These are phyloP conservation scores for Hypoxylon trugodes DNA, from an alignment of 495 filamentous ascomycete species.

Conservation along the genomic window DNA sequence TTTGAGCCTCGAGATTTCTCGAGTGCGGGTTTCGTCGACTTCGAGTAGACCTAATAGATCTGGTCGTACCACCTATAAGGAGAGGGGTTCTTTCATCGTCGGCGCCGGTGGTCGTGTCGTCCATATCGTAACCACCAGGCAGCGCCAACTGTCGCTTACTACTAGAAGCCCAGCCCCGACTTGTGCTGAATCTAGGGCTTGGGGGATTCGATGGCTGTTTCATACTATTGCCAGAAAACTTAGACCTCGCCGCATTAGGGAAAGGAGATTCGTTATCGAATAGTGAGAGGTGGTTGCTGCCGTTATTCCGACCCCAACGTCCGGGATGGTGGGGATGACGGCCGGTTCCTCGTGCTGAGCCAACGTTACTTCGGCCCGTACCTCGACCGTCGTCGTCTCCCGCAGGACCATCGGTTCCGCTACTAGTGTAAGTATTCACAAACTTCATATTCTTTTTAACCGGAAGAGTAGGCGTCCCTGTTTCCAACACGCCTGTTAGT, in stretches of 20 bases:
- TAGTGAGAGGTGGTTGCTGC: constrained; percentile 73
- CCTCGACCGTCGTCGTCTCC: constrained; percentile 71
- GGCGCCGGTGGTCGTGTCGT: constrained; percentile 66
- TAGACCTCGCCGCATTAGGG: constrained; percentile 50
- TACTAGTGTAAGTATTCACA: constrained; percentile 78
- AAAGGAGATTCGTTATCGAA: constrained; percentile 82
- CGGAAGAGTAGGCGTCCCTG: constrained; percentile 69
- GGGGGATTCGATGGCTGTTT: constrained; percentile 71
- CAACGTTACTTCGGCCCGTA: constrained; percentile 64
- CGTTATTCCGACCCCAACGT: constrained; percentile 69
- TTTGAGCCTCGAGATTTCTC: constrained; percentile 79
- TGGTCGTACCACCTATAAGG: constrained; percentile 57
- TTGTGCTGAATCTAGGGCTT: constrained; percentile 54
- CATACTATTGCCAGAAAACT: constrained; percentile 50
- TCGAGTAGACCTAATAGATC: constrained; percentile 67
- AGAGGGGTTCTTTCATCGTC: constrained; percentile 93
- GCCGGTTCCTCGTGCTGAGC: constrained; percentile 70
- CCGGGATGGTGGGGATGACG: constrained; percentile 78
- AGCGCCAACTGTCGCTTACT: constrained; percentile 46
- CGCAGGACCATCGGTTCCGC: constrained; percentile 65
- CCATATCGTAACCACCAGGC: constrained; percentile 60
- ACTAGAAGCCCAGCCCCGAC: constrained; percentile 39
- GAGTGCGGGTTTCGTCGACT: constrained; percentile 65
- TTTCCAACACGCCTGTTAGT: constrained; percentile 67
- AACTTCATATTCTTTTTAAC: constrained; percentile 98